These are phyloP conservation scores for Arctium minus DNA, from an alignment of 129 eudicot species.

Conservation along the genomic window DNA sequence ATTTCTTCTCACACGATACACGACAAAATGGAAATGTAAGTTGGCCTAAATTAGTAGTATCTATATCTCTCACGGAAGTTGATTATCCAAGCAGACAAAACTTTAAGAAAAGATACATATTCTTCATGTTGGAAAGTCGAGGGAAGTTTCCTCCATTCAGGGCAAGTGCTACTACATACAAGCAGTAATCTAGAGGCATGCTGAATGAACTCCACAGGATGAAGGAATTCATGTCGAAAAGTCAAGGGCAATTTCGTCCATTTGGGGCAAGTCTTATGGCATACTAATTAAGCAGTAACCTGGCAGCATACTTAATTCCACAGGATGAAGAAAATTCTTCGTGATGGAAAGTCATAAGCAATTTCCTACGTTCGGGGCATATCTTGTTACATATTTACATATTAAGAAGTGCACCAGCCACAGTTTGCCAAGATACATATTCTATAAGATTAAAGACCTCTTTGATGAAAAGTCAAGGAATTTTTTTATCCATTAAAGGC, in stretches of 20 bases:
- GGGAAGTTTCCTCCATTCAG: neutral
- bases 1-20: neutral
- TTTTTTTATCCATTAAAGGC: conserved; percentile 1
- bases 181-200: neutral
- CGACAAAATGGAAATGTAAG: neutral
- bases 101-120: neutral
- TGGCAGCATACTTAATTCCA: neutral
- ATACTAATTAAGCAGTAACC: conserved; percentile 7
- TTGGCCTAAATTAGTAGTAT: neutral
- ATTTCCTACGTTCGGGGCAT: conserved; percentile 7
- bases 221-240: conserved; percentile 1
- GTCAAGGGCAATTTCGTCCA: neutral
- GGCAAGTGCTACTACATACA: neutral
- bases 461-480: conserved; percentile 16
- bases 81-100: neutral
- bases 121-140: neutral
- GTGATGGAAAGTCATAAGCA: conserved; percentile 5
- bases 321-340: conserved; percentile 13
- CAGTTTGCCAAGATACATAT: conserved; percentile 1
- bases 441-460: neutral
- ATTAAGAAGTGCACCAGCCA: conserved; percentile 1
- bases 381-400: neutral
- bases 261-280: neutral
- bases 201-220: conserved; percentile 10
- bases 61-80: neutral